Conservation (phyloP, 2,329 filamentous ascomycete species). For the Didymella exigua region DNA sequence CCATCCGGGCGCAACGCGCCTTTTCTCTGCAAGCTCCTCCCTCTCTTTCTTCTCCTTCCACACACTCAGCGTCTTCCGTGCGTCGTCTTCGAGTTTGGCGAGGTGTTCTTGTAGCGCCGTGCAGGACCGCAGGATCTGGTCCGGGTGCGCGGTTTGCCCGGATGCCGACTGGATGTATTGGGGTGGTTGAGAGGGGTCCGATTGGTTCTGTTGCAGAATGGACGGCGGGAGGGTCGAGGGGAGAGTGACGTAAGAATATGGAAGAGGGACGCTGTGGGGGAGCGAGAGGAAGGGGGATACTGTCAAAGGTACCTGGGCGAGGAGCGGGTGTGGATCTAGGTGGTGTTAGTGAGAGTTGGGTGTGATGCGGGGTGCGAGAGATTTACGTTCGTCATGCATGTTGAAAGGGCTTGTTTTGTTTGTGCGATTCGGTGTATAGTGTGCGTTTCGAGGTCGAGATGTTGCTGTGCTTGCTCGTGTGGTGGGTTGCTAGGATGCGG, state of each 20-base stretch:
- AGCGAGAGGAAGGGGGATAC: slow-evolving; percentile 94
- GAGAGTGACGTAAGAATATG: slow-evolving; percentile 92
- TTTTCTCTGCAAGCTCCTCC: slow-evolving; percentile 77
- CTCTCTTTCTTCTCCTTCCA: slow-evolving; percentile 71
- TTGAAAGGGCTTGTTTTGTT: background rate
- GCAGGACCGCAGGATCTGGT: slow-evolving; percentile 84
- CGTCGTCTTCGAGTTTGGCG: slow-evolving; percentile 69
- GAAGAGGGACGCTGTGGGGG: slow-evolving; percentile 85
- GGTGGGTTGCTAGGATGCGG: slow-evolving; percentile 8
- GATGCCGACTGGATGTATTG: slow-evolving; percentile 80
- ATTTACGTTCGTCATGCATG: slow-evolving; percentile 15
- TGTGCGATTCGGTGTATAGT: background rate
- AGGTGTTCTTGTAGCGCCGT: slow-evolving; percentile 78
- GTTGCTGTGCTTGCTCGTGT: background rate
- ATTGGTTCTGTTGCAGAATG: slow-evolving; percentile 56
- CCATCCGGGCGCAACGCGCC: slow-evolving; percentile 79
- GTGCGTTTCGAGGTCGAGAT: background rate
- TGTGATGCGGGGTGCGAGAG: background rate
- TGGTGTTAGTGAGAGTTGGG: slow-evolving; percentile 12
- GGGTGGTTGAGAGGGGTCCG: slow-evolving; percentile 64
- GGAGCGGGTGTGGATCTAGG: slow-evolving; percentile 73
- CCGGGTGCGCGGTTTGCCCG: slow-evolving; percentile 78
- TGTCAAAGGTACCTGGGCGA: slow-evolving; percentile 90
- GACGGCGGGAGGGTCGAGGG: slow-evolving; percentile 84
- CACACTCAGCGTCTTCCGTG: slow-evolving; percentile 67